Percentiles rank a stretch among this genome's conserved stretches.
These are phyloP conservation scores for Chalaropsis ovoidea DNA, from an alignment of 2,329 filamentous ascomycete genomes.

Conservation along the genomic window DNA sequence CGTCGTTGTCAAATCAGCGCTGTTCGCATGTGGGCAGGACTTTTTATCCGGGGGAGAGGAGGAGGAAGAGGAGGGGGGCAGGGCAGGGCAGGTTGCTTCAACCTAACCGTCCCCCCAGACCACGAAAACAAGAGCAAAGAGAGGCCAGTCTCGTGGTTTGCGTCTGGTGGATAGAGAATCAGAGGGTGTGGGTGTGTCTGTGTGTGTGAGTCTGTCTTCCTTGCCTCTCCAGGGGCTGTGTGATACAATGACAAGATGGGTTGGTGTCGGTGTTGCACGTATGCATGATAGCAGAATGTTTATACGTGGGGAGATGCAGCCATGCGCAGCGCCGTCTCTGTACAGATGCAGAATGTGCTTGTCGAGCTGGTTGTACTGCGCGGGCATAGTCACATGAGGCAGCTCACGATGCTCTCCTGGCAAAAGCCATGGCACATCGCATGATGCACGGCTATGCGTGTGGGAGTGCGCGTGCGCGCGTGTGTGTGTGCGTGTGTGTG, in stretches of 20 bases:
- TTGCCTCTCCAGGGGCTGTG: slow-evolving; percentile 1
- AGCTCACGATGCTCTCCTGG: slow-evolving; percentile 4
- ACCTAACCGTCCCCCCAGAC: neutral
- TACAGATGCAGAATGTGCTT: neutral
- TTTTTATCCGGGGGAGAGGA: neutral
- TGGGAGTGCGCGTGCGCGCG: neutral
- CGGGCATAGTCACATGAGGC: slow-evolving; percentile 1
- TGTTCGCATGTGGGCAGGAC: neutral
- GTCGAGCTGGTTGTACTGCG: neutral
- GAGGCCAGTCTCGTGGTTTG: no score
- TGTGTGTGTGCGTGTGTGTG: neutral
- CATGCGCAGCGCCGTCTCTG: neutral
- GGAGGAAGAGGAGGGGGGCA: neutral
- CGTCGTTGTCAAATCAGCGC: neutral
- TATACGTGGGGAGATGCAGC: neutral
- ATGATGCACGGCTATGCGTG: neutral
- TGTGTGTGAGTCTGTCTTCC: neutral
- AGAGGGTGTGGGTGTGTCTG: neutral
- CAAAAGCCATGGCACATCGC: neutral
- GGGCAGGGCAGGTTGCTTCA: neutral
- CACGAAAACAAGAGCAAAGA: no score
- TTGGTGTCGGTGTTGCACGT: neutral
- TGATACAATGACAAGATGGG: neutral
- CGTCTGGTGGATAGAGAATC: neutral
- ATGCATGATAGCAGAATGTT: neutral